Evolutionary conservation across 2,329 filamentous ascomycete species (phyloP).

Genomic region (Lecanoromycetidae sp.): DNA sequence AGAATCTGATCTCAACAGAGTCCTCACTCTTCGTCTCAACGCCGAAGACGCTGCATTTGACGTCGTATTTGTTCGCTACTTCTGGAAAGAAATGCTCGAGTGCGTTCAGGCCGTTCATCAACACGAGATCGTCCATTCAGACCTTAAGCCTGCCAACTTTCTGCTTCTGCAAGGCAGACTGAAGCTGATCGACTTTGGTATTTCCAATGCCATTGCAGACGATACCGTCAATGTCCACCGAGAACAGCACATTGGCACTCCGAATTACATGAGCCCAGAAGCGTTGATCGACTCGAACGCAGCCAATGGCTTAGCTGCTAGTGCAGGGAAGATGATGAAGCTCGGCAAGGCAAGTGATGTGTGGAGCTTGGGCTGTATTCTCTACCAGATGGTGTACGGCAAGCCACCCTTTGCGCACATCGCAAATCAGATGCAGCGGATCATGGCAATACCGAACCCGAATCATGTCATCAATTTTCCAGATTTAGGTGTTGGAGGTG

Average conservation of each 20-base stretch:
- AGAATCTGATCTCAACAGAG: slow-evolving; percentile 80
- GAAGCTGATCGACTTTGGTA: slow-evolving; percentile 97
- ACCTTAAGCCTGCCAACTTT: slow-evolving; percentile 95
- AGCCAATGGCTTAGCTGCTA: slow-evolving; percentile 36
- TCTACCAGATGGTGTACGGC: slow-evolving; percentile 98
- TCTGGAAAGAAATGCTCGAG: slow-evolving; percentile 99
- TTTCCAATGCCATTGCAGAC: slow-evolving; percentile 94
- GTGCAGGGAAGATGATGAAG: slow-evolving; percentile 64
- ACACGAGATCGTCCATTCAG: slow-evolving; percentile 87
- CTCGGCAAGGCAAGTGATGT: slow-evolving; percentile 91
- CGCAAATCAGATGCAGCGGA: slow-evolving; percentile 57
- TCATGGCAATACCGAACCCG: slow-evolving; percentile 38
- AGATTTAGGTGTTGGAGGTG: slow-evolving; percentile 34
- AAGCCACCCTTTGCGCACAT: slow-evolving; percentile 91
- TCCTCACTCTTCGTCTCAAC: slow-evolving; percentile 63
- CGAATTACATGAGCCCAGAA: slow-evolving; percentile 98
- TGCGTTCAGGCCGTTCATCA: slow-evolving; percentile 83
- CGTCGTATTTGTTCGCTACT: slow-evolving; percentile 83
- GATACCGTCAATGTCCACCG: slow-evolving; percentile 96
- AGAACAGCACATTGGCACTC: slow-evolving; percentile 87
- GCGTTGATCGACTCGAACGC: slow-evolving; percentile 79
- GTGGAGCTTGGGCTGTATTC: slow-evolving; percentile 90
- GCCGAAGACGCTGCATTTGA: slow-evolving; percentile 67
- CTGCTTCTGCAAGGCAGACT: slow-evolving; percentile 79
- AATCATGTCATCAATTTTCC: slow-evolving; percentile 38